These are phyloP conservation scores for Colletotrichum tamarilloi DNA, from an alignment of 2,329 filamentous ascomycete species.

Conservation along the genomic window DNA sequence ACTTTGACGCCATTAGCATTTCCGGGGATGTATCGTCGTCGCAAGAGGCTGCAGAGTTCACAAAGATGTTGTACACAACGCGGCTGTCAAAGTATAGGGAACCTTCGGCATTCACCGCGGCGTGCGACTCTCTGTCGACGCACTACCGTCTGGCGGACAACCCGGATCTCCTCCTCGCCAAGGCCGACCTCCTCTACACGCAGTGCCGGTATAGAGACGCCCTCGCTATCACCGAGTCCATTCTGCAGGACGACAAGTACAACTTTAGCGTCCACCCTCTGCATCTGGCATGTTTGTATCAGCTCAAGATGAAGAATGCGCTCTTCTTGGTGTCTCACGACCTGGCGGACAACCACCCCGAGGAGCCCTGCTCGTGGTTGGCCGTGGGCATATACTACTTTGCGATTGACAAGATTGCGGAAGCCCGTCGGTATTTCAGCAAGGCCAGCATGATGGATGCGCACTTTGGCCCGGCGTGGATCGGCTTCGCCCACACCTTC, in stretches of 20 bases:
- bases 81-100: conserved; percentile 95
- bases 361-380: conserved; percentile 92
- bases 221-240: conserved; percentile 82
- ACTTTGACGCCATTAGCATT: conserved; percentile 86
- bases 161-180: conserved; percentile 88
- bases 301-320: conserved; percentile 86
- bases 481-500: conserved; percentile 98
- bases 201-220: conserved; percentile 94
- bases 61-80: conserved; percentile 95
- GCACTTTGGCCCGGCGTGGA: conserved; percentile 97
- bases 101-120: conserved; percentile 82
- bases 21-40: conserved; percentile 73
- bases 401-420: conserved; percentile 86
- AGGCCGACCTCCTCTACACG: conserved; percentile 91
- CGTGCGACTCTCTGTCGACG: conserved; percentile 90
- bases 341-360: conserved; percentile 88
- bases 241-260: conserved; percentile 86
- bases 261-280: conserved; percentile 91
- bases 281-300: conserved; percentile 90
- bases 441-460: conserved; percentile 98
- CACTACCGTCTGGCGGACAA: conserved; percentile 91
- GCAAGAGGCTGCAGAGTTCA: conserved; percentile 93
- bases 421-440: conserved; percentile 94
- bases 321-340: conserved; percentile 94
- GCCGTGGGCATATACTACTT: conserved; percentile 97